phyloP scores from a whole-genome alignment of 495 filamentous ascomycete genomes.

The Saxophila tyrrhenica region DNA sequence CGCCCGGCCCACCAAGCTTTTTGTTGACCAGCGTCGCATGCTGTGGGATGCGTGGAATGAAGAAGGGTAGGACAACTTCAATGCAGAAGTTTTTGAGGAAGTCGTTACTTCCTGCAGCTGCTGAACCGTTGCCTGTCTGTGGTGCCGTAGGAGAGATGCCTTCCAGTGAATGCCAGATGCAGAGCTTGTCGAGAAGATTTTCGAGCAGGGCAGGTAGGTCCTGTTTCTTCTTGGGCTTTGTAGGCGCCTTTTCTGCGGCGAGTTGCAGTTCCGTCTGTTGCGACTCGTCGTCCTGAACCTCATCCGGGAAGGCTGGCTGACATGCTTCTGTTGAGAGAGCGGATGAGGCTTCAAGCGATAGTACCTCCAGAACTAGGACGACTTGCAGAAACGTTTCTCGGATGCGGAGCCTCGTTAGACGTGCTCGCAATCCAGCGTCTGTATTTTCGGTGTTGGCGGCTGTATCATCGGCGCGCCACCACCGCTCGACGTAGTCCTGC shows the following conservation, averaged over 20 bases:
- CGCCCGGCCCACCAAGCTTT: conserved; percentile 70
- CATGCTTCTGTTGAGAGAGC: not conserved
- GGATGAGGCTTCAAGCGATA: conserved; percentile 47
- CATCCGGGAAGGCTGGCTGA: conserved; percentile 11
- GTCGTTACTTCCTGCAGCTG: conserved; percentile 35
- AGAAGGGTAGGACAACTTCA: conserved; percentile 91
- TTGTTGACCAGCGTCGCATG: conserved; percentile 67
- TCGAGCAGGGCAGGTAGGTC: conserved; percentile 61
- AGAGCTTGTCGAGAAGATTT: conserved; percentile 75
- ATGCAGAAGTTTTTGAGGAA: conserved; percentile 70
- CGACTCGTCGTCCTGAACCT: conserved; percentile 18
- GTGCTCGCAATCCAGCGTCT: conserved; percentile 44
- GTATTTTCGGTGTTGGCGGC: conserved; percentile 33
- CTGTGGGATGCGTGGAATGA: conserved; percentile 70
- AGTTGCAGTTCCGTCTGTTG: conserved; percentile 15
- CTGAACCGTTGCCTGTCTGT: not conserved
- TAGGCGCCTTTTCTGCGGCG: conserved; percentile 25
- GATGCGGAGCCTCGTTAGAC: conserved; percentile 52
- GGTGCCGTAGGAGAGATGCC: conserved; percentile 5
- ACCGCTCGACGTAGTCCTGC: conserved; percentile 58
- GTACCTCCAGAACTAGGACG: conserved; percentile 77
- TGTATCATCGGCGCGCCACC: conserved; percentile 50
- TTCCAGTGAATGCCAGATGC: conserved; percentile 89
- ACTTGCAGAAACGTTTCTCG: conserved; percentile 78
- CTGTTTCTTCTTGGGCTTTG: conserved; percentile 41